Base-by-base conservation (phyloP, 2,329 filamentous ascomycete species). In the Neurospora sp. region DNA sequence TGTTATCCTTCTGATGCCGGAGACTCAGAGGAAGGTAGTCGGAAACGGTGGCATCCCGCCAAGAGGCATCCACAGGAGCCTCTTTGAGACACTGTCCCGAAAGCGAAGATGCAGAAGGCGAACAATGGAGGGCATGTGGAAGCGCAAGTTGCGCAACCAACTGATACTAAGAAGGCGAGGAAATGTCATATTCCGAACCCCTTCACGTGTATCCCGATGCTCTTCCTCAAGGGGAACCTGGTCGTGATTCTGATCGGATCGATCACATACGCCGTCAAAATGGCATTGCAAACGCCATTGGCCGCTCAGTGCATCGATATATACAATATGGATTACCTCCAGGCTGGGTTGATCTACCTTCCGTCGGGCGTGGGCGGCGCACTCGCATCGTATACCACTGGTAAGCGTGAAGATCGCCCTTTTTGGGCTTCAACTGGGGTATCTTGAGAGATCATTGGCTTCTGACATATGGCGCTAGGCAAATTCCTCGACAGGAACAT, bases 31-130 rank as follows among this genome's bases (percentile, higher is more conserved):
- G 19, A 77, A 76, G 19, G 78, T 85, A 23, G 87, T 89, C 0
- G 86, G 82, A 8, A 82, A 89, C 71, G 87, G 86, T 6, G 85
- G 82, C 6, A 76, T 84, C 17, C 76, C 75, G 1, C 81, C 84
- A 1, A 82, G 82, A 0, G 70, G 72, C 17, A 46, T 79, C 33
- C 80, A 83, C 70, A 77, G 77, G 42, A 80, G 80, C 2, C 73
- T 79, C 1, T 78, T 69, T 36, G 68, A 76, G 72, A 69, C 75
- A 67, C 11, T 80, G 73, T 71, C 17, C 15, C 38, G 28, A 15
- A 52, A 40, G 33, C 10, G 9, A 66, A 66, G 33, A 66, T 0
- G 0, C 2, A 52, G 19, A 5, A 2, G 10, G 2, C 10, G 15
- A 13, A 28, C 8, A 13, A 52, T 2, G 46, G 3, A 1, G 46